phyloP scores from a whole-genome alignment of 2,329 filamentous ascomycete species.

The Epichloe uncinata region DNA sequence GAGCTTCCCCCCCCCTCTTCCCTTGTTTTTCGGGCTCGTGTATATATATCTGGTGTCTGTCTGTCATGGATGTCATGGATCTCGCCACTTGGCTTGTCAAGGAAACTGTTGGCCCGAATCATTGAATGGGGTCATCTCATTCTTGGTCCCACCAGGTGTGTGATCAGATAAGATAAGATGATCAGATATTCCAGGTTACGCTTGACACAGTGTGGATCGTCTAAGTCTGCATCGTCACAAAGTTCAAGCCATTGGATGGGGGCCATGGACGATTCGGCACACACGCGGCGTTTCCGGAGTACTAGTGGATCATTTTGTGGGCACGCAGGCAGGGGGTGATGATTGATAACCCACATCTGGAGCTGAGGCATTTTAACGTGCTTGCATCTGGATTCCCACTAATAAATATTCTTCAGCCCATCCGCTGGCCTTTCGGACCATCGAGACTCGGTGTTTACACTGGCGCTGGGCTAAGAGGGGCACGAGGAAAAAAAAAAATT shows the following conservation, averaged over 20 bases:
- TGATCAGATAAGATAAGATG: slow-evolving; percentile 1
- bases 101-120: not conserved
- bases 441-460: too few species aligned
- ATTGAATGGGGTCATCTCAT: not conserved
- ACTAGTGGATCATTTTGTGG: not conserved
- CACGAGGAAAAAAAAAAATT: too few species aligned
- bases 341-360: not conserved
- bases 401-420: not conserved
- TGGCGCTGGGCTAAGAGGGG: too few species aligned
- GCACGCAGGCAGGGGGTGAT: too few species aligned
- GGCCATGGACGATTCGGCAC: not conserved
- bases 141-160: not conserved
- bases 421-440: too few species aligned
- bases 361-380: not conserved
- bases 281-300: not conserved
- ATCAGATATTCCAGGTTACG: not conserved
- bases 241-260: not conserved
- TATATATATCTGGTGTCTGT: not conserved
- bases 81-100: too few species aligned
- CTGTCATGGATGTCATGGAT: not conserved
- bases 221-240: not conserved
- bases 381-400: not conserved
- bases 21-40: not conserved
- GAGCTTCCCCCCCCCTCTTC: not conserved
- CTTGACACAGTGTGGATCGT: not conserved